Evolutionary conservation across 2,329 filamentous ascomycete species (phyloP), one percentile per base, ranked within the genome.

Genomic region (Fusarium scirpi): DNA sequence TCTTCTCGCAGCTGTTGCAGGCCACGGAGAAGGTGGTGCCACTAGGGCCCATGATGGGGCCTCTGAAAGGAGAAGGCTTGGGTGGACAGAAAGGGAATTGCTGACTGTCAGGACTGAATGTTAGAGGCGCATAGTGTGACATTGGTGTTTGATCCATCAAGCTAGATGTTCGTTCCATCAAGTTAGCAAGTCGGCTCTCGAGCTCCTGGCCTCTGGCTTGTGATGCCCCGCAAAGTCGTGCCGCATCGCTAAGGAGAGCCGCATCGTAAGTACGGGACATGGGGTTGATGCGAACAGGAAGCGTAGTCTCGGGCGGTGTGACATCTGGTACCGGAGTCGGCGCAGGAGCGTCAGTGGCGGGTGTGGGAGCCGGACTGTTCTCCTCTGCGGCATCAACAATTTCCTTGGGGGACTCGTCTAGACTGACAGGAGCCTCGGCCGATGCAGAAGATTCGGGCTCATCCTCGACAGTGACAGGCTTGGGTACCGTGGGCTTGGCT

Each of bases 1-100:
- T 88, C 66, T 84, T 85, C 72, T 94, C 91, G 81, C 96, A 99
- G 78, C 89, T 87, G 83, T 99, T 98, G 88, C 96, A 99, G 85
- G 93, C 97, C 46, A 99, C 94, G 15, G 92, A 92, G 81, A 94
- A 97, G 38, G 62, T 58, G 44, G 74, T 55, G 10, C 73, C 69
- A 51, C 67, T 57, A 32, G 71, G 65, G 54, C 58, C 71, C n/a
- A 63, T 27, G 15, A 58, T 15, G 24, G 61, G 47, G 22, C 52
- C 58, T 16, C 58, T 30, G 8, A 54, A 44, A 22, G 59, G 25
- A 16, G 59, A 30, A 41, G 48, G 44, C 48, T 55, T 54, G 9
- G 68, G 45, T 27, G 48, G 48, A 30, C 47, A 58, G 40, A 63
- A 69, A 38, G 65, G 56, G 30, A 44, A 43, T 22, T 48, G 52